A percentile compares a stretch with the other conserved stretches of the same genome.
Evolutionary conservation across 495 filamentous ascomycete species (phyloP).

Genomic region (Penicillium fimorum): DNA sequence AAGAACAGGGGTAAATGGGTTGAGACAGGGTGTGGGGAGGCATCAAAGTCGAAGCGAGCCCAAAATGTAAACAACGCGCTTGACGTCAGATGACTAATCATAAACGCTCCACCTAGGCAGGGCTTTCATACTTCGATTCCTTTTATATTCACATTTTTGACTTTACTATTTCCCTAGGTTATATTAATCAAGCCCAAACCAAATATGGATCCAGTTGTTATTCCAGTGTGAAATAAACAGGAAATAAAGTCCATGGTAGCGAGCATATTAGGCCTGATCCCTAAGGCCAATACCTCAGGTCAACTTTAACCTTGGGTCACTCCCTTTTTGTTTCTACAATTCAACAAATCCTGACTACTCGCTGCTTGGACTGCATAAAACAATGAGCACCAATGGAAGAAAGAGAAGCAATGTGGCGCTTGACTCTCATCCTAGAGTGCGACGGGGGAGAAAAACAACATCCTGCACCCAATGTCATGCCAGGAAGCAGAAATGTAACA

Average conservation of each 20-base stretch:
- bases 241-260: background rate
- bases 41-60: conserved; percentile 14
- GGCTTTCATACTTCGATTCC: background rate
- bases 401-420: background rate
- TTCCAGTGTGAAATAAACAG: background rate
- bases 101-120: background rate
- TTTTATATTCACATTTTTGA: background rate
- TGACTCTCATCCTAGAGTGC: conserved; percentile 3
- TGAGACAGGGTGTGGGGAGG: conserved; percentile 9
- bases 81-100: conserved; percentile 35
- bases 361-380: background rate
- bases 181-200: background rate
- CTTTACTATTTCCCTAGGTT: background rate
- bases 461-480: conserved; percentile 18
- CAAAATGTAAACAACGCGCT: conserved; percentile 32
- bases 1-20: background rate
- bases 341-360: background rate
- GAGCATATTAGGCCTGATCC: background rate
- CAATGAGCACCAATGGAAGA: background rate
- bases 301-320: background rate
- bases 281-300: background rate
- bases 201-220: background rate
- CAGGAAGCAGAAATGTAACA: conserved; percentile 18
- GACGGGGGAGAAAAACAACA: conserved; percentile 16
- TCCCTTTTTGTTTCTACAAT: background rate